Evolutionary conservation across 2,329 filamentous ascomycete genomes (phyloP).

Genomic region (Penicillium griseofulvum): DNA sequence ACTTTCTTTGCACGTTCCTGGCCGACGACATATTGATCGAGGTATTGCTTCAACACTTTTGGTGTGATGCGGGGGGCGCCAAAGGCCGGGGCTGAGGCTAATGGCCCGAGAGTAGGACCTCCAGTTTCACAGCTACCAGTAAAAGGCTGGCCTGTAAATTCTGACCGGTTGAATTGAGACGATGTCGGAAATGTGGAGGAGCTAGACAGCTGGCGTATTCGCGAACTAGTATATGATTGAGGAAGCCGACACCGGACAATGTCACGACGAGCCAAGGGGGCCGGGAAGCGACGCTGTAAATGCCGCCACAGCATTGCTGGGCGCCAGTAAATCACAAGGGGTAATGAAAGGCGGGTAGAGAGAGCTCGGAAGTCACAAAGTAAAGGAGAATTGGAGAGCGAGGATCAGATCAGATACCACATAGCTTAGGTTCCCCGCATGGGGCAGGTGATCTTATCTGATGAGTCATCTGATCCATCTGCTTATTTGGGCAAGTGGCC

Average conservation of each 20-base stretch:
- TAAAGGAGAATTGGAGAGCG: neutral
- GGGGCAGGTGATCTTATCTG: slow-evolving; percentile 22
- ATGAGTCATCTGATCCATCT: too few relatives aligned
- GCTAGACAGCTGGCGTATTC: slow-evolving; percentile 25
- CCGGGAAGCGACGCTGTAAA: slow-evolving; percentile 24
- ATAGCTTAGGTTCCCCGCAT: slow-evolving; percentile 26
- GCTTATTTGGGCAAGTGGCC: too few relatives aligned
- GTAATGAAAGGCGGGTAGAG: neutral
- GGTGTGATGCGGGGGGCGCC: slow-evolving; percentile 61
- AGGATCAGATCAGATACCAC: slow-evolving; percentile 24
- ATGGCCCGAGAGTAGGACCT: slow-evolving; percentile 60
- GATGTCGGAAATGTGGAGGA: slow-evolving; percentile 42
- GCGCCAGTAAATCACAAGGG: slow-evolving; percentile 8
- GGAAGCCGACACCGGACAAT: slow-evolving; percentile 24
- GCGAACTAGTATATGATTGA: slow-evolving; percentile 5
- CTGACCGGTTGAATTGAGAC: slow-evolving; percentile 57
- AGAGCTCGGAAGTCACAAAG: neutral
- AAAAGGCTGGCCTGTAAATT: slow-evolving; percentile 63
- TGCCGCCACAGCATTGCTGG: slow-evolving; percentile 35
- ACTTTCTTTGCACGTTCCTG: slow-evolving; percentile 92
- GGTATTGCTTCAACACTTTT: slow-evolving; percentile 73
- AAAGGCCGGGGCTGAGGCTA: slow-evolving; percentile 58
- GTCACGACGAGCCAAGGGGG: slow-evolving; percentile 22
- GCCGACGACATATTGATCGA: slow-evolving; percentile 94
- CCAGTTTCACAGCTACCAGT: slow-evolving; percentile 63